Conservation (phyloP, 257 asterid species). For the Scutellaria barbata region DNA sequence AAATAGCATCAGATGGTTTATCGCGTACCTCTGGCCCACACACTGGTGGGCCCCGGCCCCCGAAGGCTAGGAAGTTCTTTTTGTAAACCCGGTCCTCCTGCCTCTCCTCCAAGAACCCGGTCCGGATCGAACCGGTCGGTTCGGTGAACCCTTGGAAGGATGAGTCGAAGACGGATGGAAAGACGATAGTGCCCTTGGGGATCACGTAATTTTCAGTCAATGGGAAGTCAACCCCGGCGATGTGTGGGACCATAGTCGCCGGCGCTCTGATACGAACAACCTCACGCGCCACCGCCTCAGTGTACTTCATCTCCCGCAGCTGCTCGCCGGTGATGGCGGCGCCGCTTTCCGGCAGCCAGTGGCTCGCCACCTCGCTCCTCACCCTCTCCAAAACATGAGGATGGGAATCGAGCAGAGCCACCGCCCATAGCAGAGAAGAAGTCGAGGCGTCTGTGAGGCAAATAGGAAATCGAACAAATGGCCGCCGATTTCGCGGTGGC, state of each 20-base stretch:
- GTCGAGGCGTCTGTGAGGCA: constrained; percentile 97
- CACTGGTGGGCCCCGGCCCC: constrained; percentile 95
- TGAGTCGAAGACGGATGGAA: constrained; percentile 90
- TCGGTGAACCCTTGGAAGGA: constrained; percentile 84
- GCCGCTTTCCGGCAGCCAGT: constrained; percentile 63
- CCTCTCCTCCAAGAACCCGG: constrained; percentile 75
- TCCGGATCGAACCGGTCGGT: constrained; percentile 86
- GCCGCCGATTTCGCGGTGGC: constrained; percentile 62
- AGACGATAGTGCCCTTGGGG: constrained; percentile 85
- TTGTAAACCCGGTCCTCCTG: constrained; percentile 79
- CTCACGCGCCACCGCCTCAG: constrained; percentile 95
- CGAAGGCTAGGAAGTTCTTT: constrained; percentile 75
- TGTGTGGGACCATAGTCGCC: constrained; percentile 94
- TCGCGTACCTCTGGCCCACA: constrained; percentile 92
- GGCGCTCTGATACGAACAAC: constrained; percentile 82
- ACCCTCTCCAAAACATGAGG: constrained; percentile 59
- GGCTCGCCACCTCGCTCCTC: constrained; percentile 55
- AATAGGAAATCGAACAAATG: constrained; percentile 82
- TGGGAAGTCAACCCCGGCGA: constrained; percentile 72
- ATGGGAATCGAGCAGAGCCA: constrained; percentile 66
- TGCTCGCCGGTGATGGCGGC: constrained; percentile 55
- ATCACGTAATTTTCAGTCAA: constrained; percentile 64
- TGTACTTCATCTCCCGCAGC: constrained; percentile 77
- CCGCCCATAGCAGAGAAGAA: constrained; percentile 80
- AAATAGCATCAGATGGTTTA: constrained; percentile 73